Evolutionary conservation across 352 stramenopile genomes (phyloP).

Genomic region (Aphanomyces euteiches): DNA sequence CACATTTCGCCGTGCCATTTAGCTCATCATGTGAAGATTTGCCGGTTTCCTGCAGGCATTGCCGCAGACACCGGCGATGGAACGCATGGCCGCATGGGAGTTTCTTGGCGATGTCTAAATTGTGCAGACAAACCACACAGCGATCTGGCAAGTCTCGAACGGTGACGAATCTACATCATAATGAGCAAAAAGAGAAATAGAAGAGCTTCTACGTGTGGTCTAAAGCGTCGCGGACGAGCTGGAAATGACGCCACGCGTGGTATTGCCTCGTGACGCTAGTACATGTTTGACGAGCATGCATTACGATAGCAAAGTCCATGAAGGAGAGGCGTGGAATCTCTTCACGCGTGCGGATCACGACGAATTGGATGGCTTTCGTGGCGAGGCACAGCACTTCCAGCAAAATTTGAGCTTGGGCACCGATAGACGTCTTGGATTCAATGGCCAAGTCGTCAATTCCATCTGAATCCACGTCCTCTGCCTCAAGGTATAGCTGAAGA

Average conservation of each 20-base stretch:
- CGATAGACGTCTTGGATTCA: background rate
- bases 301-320: background rate
- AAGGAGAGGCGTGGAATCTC: background rate
- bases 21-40: background rate
- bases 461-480: background rate
- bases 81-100: conserved; percentile 6
- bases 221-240: background rate
- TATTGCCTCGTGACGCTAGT: background rate
- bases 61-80: conserved; percentile 8
- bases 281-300: background rate
- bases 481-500: background rate
- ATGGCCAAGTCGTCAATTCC: background rate
- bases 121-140: conserved; percentile 11
- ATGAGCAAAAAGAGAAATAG: background rate
- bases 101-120: background rate
- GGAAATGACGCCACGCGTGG: background rate
- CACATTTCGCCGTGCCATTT: background rate
- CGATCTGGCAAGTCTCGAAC: background rate
- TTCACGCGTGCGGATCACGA: background rate
- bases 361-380: background rate
- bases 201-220: background rate
- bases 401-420: background rate
- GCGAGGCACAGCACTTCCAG: conserved; percentile 1
- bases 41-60: background rate
- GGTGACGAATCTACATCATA: background rate